Evolutionary conservation across 2,329 filamentous ascomycete genomes (phyloP), one percentile per base, ranked within the genome.

Genomic region (Myrmaecium sp.): DNA sequence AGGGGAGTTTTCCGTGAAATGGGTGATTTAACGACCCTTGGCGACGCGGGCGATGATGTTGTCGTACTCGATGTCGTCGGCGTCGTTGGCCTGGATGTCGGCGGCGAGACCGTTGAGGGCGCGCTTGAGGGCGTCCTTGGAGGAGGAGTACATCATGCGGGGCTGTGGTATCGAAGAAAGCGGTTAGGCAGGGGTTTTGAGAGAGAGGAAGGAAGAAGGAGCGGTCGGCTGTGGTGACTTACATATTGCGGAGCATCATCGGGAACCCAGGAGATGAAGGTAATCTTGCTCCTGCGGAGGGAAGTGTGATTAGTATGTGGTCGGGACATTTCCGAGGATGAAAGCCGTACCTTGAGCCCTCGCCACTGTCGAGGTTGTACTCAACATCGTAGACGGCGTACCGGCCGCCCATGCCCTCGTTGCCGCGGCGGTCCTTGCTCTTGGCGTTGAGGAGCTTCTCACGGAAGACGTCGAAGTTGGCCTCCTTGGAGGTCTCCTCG

Each of bases 81-180:
- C 56, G 54, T 86, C 79, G 62, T 84, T 84, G 61, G 78, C 79
- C 64, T 89, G 79, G 44, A 84, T 65, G 52, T 86, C 79, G 43
- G 63, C 59, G 34, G 74, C 75, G 42, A 86, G 60, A 36, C 78
- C 79, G 49, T 69, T 78, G 36, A 89, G 68, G 26, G 76, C 57
- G 54, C 74, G 74, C 69, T 83, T 86, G 41, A 89, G 67, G 33
- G 77, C 75, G 45, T 84, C 77, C 64, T 86, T 89, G 56, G 80
- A 89, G 27, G 80, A 79, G 43, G 79, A 77, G 65, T 86, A 89
- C 55, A 83, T 67, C 80, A 89, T 89, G 66, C 83, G 83, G 57
- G 75, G 66, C 79, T 83, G 40, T 31, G 14, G 21, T 16, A 25
- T 12, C 8, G 14, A 13, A 13, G n/a, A 27, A 5, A 11, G 5